Conservation (phyloP, 1,139 yeast genomes). For the Diutina catenulata region DNA sequence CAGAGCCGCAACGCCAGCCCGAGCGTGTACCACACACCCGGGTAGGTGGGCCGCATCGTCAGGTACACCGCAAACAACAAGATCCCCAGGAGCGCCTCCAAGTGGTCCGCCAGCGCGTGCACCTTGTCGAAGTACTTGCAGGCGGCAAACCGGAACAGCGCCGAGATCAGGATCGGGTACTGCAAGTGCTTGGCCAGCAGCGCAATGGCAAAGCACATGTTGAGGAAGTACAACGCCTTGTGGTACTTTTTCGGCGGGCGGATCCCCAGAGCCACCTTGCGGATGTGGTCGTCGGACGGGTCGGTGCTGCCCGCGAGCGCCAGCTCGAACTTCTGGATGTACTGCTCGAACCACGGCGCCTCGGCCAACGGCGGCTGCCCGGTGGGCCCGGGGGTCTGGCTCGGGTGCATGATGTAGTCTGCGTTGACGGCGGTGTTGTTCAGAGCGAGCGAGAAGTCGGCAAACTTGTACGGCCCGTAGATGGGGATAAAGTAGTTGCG, state of each 20-base stretch:
- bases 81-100: slow-evolving; percentile 66
- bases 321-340: slow-evolving; percentile 18
- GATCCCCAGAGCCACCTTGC: slow-evolving; percentile 1
- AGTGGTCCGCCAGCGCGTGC: slow-evolving; percentile 43
- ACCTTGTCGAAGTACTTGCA: slow-evolving; percentile 47
- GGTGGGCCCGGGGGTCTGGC: slow-evolving; percentile 6
- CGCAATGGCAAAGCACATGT: slow-evolving; percentile 72
- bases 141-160: slow-evolving; percentile 65
- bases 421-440: slow-evolving; percentile 41
- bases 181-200: slow-evolving; percentile 64
- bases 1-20: slow-evolving; percentile 74
- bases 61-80: slow-evolving; percentile 60
- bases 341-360: slow-evolving; percentile 36
- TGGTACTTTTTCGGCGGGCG: slow-evolving; percentile 33
- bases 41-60: slow-evolving; percentile 63
- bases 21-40: slow-evolving; percentile 87
- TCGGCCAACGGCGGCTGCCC: slow-evolving; percentile 12
- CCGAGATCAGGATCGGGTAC: slow-evolving; percentile 57
- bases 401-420: slow-evolving; percentile 8
- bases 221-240: slow-evolving; percentile 46
- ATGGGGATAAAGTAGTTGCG: slow-evolving; percentile 59
- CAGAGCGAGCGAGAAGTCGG: slow-evolving; percentile 40
- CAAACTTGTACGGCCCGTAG: slow-evolving; percentile 54
- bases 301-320: not conserved
- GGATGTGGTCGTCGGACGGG: slow-evolving; percentile 3